phyloP scores from a whole-genome alignment of 2,329 filamentous ascomycete species.

The Cercospora beticola region DNA sequence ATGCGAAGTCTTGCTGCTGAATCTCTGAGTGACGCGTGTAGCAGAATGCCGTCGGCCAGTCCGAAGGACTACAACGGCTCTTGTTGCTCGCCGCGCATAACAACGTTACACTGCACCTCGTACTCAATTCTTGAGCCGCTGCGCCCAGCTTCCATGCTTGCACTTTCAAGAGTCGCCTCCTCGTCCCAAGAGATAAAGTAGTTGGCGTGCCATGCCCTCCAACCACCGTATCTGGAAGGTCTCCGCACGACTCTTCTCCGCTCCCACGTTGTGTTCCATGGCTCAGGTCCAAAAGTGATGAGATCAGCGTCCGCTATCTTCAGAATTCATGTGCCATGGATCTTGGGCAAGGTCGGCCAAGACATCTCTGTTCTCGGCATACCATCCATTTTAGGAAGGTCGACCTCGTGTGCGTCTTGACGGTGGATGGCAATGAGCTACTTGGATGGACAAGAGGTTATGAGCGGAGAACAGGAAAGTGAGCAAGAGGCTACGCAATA shows the following conservation, averaged over 20 bases:
- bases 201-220: slow-evolving; percentile 4
- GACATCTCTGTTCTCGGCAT: slow-evolving; percentile 1
- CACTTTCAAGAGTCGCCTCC: not conserved
- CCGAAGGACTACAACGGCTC: not conserved
- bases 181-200: not conserved
- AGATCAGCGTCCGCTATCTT: not conserved
- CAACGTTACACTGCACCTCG: not conserved
- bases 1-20: not conserved
- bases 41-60: not conserved
- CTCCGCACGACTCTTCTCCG: not conserved
- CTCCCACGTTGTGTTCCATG: not conserved
- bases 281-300: not conserved
- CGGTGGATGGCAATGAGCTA: not conserved
- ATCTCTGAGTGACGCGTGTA: not conserved
- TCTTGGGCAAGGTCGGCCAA: slow-evolving; percentile 2
- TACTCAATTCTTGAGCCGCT: not conserved
- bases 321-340: not conserved
- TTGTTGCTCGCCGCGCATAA: not conserved
- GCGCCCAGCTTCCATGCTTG: not conserved
- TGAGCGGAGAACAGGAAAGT: not conserved
- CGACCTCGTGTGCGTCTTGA: slow-evolving; percentile 1
- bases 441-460: not conserved
- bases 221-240: slow-evolving; percentile 5
- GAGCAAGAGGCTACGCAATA: not conserved
- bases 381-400: slow-evolving; percentile 4